A percentile compares a stretch with the other conserved stretches of the same genome.
phyloP scores from a whole-genome alignment of 805 yeast species.

The Kluyveromyces nonfermentans region DNA sequence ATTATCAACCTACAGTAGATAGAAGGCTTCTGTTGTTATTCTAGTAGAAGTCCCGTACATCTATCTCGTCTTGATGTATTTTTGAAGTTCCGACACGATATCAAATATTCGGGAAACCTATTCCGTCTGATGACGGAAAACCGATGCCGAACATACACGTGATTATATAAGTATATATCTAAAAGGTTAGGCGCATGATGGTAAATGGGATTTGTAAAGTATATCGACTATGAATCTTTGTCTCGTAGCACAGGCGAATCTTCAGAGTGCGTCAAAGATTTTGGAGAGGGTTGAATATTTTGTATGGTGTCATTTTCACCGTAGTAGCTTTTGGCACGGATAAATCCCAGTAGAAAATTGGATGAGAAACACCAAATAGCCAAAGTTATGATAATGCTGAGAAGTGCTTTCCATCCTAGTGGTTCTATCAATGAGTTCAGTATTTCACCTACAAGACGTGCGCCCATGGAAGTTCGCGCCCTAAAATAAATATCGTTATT shows the following conservation, averaged over 20 bases:
- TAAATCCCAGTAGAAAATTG: constrained; percentile 58
- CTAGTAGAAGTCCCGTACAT: background rate
- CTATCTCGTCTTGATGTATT: background rate
- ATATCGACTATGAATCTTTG: too few species aligned
- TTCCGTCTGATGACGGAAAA: background rate
- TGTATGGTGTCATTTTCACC: constrained; percentile 12
- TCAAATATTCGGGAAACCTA: background rate
- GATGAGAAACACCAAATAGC: constrained; percentile 44
- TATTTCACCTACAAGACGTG: constrained; percentile 52
- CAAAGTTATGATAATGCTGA: constrained; percentile 33
- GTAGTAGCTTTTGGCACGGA: constrained; percentile 42
- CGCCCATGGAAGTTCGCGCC: constrained; percentile 49
- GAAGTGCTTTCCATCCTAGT: constrained; percentile 49
- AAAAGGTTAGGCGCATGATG: too few species aligned
- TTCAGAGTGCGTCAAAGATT: background rate
- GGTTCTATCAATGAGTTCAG: constrained; percentile 60
- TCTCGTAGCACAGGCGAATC: too few species aligned
- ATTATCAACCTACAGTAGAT: background rate
- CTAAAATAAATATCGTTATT: constrained; percentile 33
- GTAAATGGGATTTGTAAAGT: too few species aligned
- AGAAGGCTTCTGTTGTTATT: background rate
- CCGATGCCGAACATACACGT: background rate
- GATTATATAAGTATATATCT: too few species aligned
- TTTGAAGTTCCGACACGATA: background rate
- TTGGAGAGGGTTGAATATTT: background rate